Evolutionary conservation across 306 rosid genomes (phyloP), one percentile per base, ranked within the genome.

Genomic region (Prunus padus): DNA sequence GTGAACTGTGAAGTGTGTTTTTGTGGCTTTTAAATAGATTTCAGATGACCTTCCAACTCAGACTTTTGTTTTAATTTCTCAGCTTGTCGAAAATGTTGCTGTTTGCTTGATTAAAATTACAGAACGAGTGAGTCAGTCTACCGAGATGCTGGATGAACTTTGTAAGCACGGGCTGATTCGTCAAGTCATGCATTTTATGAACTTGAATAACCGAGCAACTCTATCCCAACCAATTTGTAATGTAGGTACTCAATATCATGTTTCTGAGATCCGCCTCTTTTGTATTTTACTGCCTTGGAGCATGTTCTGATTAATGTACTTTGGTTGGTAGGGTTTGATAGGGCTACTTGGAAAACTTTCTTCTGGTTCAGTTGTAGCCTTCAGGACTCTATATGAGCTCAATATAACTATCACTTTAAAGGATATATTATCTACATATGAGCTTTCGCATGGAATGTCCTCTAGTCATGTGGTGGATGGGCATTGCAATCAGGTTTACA

Each of bases 51-150:
- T 59, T 82, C 54, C 18, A 20, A 66, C 74, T 23, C 50, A 60
- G 14, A 18, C 61, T 20, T 71, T 46, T 65, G 25, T 19, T 83
- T 79, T 80, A 49, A 69, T 80, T 79, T 67, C 63, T 47, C 93
- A 96, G 99, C 96, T 96, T 66, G 97, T 92, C 0, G 99, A 92
- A 89, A 86, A 82, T 79, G 99, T 89, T 67, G 92, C 90, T 73
- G 76, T 87, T 45, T 88, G 98, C 92, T 86, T 92, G 72, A 89
- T 89, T 56, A 96, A 87, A 83, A 89, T 96, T 71, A 89, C 86
- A 45, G 96, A 90, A 82, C 88, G 87, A 76, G 88, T 82, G 57
- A 81, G 89, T 45, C 78, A 81, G 79, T 96, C 97, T 79, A 63
- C 90, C 30, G 91, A 88, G 77, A 81, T 84, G 85, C 86, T 92